These are phyloP conservation scores for Oryza glumipatula DNA, from an alignment of 176 grass and related monocot genomes.

Conservation along the genomic window DNA sequence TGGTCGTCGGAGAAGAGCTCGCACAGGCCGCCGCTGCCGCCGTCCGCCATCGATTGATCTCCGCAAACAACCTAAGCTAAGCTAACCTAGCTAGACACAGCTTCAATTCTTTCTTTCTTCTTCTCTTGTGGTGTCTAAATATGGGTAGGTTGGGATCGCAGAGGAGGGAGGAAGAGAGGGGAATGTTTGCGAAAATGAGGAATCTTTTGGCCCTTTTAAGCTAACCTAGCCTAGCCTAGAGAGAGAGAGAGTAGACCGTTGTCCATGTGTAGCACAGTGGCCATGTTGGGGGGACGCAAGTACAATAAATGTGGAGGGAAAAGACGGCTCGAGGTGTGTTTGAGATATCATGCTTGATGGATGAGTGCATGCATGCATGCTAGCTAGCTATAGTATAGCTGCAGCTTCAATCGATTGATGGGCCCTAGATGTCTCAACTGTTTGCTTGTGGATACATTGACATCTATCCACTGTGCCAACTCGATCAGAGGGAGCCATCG, in stretches of 20 bases:
- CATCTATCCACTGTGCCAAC: neutral
- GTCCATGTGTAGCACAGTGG: conserved; percentile 25
- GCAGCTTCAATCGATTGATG: neutral
- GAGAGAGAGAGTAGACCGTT: conserved; percentile 35
- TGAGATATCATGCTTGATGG: neutral
- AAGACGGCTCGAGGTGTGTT: conserved; percentile 19
- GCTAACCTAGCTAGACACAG: conserved; percentile 2
- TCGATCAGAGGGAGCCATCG: neutral
- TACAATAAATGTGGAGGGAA: conserved; percentile 43
- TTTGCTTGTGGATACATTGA: neutral
- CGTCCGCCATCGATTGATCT: conserved; percentile 27
- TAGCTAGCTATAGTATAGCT: neutral
- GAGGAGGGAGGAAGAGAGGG: neutral
- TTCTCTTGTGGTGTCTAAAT: conserved; percentile 1
- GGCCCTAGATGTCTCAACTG: neutral
- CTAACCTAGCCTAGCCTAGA: neutral
- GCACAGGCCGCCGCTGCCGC: neutral
- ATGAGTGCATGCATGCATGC: neutral
- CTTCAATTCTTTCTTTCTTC: too few relatives aligned
- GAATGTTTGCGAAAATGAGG: conserved; percentile 39
- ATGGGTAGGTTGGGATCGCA: neutral
- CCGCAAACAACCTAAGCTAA: neutral
- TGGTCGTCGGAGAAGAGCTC: conserved; percentile 36
- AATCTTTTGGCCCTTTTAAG: conserved; percentile 10
- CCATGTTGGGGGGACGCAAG: conserved; percentile 20